Conservation (phyloP, 2,329 filamentous ascomycete species). For the Didymella exigua region DNA sequence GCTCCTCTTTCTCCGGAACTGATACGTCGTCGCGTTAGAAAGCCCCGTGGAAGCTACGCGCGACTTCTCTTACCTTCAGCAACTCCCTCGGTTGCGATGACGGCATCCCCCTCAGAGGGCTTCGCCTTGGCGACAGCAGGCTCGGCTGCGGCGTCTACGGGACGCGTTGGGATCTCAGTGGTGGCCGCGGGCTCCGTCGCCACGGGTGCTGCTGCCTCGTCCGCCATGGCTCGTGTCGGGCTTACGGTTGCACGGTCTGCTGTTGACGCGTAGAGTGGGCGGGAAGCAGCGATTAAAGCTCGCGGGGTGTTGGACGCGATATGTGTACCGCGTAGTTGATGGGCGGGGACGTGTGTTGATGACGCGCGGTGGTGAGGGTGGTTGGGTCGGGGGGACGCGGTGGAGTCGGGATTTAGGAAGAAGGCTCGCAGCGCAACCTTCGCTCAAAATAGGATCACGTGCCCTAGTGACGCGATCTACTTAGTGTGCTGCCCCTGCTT, state of each 20-base stretch:
- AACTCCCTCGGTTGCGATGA: conserved; percentile 34
- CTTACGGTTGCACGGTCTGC: conserved; percentile 42
- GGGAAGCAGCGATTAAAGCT: conserved; percentile 39
- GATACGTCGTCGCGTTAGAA: conserved; percentile 27
- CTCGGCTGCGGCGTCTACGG: conserved; percentile 34
- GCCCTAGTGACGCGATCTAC: neutral
- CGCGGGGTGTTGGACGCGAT: conserved; percentile 33
- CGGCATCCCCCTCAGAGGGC: conserved; percentile 34
- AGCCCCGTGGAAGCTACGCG: neutral
- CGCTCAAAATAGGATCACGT: neutral
- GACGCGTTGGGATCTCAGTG: conserved; percentile 40
- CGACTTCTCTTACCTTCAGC: conserved; percentile 37
- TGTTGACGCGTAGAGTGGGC: conserved; percentile 45
- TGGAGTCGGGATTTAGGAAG: conserved; percentile 36
- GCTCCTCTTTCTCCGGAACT: conserved; percentile 29
- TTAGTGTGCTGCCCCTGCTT: conserved; percentile 16
- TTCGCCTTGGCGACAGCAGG: conserved; percentile 38
- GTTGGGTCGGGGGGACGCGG: conserved; percentile 37
- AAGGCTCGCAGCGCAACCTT: conserved; percentile 22
- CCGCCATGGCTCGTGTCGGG: conserved; percentile 45
- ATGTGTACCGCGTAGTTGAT: conserved; percentile 40
- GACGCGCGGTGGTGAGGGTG: conserved; percentile 45
- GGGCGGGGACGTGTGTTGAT: conserved; percentile 39
- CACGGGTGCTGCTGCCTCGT: conserved; percentile 39
- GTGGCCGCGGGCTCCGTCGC: conserved; percentile 35